These are phyloP conservation scores for Naegleria fowleri DNA, from an alignment of 208 protist genomes.

Conservation along the genomic window DNA sequence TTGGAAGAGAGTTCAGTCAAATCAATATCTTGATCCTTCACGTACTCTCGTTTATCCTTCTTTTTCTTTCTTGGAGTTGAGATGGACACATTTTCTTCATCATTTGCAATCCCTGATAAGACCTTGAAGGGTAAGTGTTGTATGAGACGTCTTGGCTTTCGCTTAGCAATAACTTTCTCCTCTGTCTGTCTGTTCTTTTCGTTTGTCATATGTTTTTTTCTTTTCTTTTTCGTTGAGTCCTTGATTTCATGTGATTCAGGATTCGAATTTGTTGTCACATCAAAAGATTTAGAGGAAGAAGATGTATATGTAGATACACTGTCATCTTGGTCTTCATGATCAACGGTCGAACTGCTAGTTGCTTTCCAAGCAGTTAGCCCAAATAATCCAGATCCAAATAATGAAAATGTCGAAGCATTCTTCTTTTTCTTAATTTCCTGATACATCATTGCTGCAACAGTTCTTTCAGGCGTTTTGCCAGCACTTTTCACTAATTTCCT, in stretches of 20 bases:
- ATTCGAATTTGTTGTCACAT: not conserved
- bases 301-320: not conserved
- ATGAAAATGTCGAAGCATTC: not conserved
- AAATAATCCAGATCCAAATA: not conserved
- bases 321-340: not conserved
- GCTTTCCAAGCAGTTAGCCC: not conserved
- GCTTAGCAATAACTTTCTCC: not conserved
- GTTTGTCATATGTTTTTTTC: not conserved
- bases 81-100: not conserved
- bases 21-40: not conserved
- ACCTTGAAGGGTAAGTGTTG: not conserved
- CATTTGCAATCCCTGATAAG: not conserved
- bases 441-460: constrained; percentile 13
- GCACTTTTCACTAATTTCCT: not conserved
- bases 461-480: constrained; percentile 16
- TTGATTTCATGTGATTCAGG: not conserved
- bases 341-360: not conserved
- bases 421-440: not conserved
- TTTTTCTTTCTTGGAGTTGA: not conserved
- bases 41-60: not conserved
- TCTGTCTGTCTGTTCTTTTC: not conserved
- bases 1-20: not conserved
- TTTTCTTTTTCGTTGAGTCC: not conserved
- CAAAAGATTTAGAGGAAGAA: not conserved
- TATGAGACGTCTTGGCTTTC: not conserved